Evolutionary conservation across 2,329 filamentous ascomycete species (phyloP), one percentile per base, ranked within the genome.

Genomic region (Alternaria gansuensis): DNA sequence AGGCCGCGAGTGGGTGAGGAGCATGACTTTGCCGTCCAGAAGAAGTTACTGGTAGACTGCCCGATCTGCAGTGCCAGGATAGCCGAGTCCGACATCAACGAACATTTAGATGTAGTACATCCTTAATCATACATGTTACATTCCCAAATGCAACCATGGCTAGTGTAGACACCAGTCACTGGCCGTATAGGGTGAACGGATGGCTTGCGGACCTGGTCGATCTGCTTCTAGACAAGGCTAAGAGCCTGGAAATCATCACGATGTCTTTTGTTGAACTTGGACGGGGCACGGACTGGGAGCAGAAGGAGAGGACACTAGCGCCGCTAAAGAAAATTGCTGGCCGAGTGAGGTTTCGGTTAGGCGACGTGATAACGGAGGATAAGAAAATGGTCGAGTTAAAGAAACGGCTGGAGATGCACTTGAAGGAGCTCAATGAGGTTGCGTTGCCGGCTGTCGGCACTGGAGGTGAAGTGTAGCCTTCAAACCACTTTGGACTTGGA

Each of bases 101-200:
- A 74, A 51, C 79, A 81, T 65, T 63, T 81, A 1, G 79, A 81
- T 60, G 41, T 55, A 50, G 59, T 70, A 57, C 74, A 76, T 60
- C 52, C 62, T 36, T 62, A 53, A 46, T 31, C 9, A 7, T 6
- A 9, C 33, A 46, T n/a, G 13, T 41, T 7, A 9, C 39, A 43
- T 24, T 8, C 9, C 9, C 37, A 17, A 23, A 23, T 9, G 17
- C 37, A 21, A 39, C 9, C 7, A 9, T 37, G 11, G 11, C 7
- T n/a, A 8, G 13, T 3, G n/a, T 9, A 9, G n/a, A 31, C 7
- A 41, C 5, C 4, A 17, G n/a, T 13, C 11, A 14, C 6, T 56
- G 21, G 31, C 33, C 37, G 2, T 54, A 48, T 11, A 17, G 13
- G 10, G 48, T 57, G 44, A 52, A n/a, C 11, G 45, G 45, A 6